Evolutionary conservation across 345 rosid species (phyloP).

Genomic region (Cardiospermum halicacabum): DNA sequence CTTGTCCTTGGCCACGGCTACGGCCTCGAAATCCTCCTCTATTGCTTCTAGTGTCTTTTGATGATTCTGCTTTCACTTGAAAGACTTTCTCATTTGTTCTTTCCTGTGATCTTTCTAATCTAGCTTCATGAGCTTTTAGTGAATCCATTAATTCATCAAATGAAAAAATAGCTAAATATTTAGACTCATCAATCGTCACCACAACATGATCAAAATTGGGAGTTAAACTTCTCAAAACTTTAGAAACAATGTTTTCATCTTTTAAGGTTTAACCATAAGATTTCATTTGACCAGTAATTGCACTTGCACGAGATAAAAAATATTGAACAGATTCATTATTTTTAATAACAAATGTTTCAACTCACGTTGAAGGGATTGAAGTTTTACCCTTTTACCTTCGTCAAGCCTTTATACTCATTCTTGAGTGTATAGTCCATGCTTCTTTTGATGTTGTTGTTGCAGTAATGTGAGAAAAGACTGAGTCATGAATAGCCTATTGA

Average conservation of each 20-base stretch:
- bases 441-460: no score
- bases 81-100: not conserved
- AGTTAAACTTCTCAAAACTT: not conserved
- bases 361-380: no score
- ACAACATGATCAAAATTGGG: slow-evolving; percentile 2
- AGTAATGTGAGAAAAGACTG: no score
- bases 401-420: no score
- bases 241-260: not conserved
- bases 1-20: not conserved
- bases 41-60: not conserved
- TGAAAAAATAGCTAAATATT: no score
- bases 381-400: not conserved
- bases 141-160: slow-evolving; percentile 8
- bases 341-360: no score
- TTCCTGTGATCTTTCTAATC: slow-evolving; percentile 1
- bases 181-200: not conserved
- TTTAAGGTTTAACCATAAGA: not conserved
- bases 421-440: no score
- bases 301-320: no score
- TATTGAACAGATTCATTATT: no score
- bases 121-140: slow-evolving; percentile 2
- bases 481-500: no score
- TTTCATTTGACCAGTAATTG: not conserved
- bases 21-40: not conserved
- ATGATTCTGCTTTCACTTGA: not conserved